Percentiles rank a stretch among this genome's conserved stretches.
phyloP scores from a whole-genome alignment of 1,284 basidiomycete genomes.

The Papiliotrema fonsecae region DNA sequence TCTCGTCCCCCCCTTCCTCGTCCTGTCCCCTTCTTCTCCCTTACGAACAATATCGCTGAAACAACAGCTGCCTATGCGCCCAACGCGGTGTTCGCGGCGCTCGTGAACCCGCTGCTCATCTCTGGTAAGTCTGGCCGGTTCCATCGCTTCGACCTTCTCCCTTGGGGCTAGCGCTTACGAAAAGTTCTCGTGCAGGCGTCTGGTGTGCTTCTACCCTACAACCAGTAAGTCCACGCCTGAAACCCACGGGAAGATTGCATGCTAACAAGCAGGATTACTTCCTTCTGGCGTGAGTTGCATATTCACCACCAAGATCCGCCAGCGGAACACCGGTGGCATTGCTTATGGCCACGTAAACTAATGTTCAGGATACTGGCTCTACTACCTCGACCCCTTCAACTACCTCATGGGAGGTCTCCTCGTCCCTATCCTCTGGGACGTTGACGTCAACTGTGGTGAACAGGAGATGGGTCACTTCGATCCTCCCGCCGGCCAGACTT shows the following conservation, averaged over 20 bases:
- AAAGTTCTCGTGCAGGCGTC: slow-evolving; percentile 24
- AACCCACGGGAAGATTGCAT: too few species aligned
- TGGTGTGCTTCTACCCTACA: slow-evolving; percentile 33
- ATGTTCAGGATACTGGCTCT: slow-evolving; percentile 22
- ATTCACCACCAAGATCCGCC: too few species aligned
- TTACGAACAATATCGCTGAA: slow-evolving; percentile 49
- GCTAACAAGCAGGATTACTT: too few species aligned
- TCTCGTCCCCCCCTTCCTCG: too few species aligned
- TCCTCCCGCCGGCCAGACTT: slow-evolving; percentile 42
- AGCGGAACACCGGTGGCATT: too few species aligned
- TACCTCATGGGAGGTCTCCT: slow-evolving; percentile 37
- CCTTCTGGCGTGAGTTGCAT: slow-evolving; percentile 27
- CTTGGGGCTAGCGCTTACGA: not conserved
- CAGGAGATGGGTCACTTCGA: slow-evolving; percentile 38
- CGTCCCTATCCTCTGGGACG: slow-evolving; percentile 29
- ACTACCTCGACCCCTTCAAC: slow-evolving; percentile 40
- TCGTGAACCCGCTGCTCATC: slow-evolving; percentile 30
- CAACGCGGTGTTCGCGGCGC: slow-evolving; percentile 37
- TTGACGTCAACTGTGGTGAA: slow-evolving; percentile 31
- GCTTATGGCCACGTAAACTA: too few species aligned
- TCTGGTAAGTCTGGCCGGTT: slow-evolving; percentile 2
- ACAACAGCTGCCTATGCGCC: slow-evolving; percentile 38
- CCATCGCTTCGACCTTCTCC: not conserved
- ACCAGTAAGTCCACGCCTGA: too few species aligned
- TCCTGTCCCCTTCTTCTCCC: too few species aligned